phyloP scores from a whole-genome alignment of 257 asterid genomes.

The Haberlea rhodopensis region DNA sequence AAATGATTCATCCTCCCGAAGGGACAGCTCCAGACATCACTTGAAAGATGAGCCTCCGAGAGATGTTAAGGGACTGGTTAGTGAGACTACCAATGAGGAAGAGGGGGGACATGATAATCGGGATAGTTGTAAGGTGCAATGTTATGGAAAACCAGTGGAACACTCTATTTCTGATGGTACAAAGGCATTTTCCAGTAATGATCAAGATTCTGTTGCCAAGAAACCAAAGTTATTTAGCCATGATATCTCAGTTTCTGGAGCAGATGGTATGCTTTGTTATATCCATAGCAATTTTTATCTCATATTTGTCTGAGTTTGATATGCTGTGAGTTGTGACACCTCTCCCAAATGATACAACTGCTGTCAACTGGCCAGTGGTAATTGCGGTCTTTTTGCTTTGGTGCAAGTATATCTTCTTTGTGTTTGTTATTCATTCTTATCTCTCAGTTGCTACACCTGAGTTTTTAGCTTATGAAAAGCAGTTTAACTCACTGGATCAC shows the following conservation, averaged over 20 bases:
- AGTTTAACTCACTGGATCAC: slow-evolving; percentile 26
- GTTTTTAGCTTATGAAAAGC: slow-evolving; percentile 24
- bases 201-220: slow-evolving; percentile 50
- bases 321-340: slow-evolving; percentile 6
- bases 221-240: slow-evolving; percentile 50
- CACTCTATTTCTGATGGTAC: slow-evolving; percentile 31
- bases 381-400: neutral
- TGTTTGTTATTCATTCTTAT: neutral
- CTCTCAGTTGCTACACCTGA: neutral
- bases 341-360: neutral
- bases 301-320: slow-evolving; percentile 1
- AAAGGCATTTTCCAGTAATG: slow-evolving; percentile 31
- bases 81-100: slow-evolving; percentile 40
- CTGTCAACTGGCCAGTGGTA: neutral
- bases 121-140: slow-evolving; percentile 37
- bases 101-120: slow-evolving; percentile 43
- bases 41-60: slow-evolving; percentile 46
- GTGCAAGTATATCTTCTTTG: neutral
- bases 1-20: slow-evolving; percentile 47
- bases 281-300: slow-evolving; percentile 4
- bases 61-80: slow-evolving; percentile 42
- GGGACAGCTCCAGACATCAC: slow-evolving; percentile 45
- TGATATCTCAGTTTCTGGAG: slow-evolving; percentile 32
- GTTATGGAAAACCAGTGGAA: slow-evolving; percentile 34
- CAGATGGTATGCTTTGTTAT: slow-evolving; percentile 39